Evolutionary conservation across 139 green algal genomes (phyloP).

Genomic region (Chlamydomonas eustigma): DNA sequence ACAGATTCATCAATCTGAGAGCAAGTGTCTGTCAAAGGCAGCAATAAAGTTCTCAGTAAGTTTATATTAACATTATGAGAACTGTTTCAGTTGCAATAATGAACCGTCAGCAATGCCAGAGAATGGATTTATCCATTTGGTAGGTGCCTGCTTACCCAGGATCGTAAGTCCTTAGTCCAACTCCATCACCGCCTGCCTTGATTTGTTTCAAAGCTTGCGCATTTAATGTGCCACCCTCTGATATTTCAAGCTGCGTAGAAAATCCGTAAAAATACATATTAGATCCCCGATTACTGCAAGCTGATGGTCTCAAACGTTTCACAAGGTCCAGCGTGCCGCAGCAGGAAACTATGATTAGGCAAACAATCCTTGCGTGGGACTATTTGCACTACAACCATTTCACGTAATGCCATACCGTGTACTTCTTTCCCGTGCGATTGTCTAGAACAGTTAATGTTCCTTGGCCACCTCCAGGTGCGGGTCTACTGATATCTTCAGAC

Average conservation of each 20-base stretch:
- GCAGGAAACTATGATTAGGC: not conserved
- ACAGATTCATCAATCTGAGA: too few relatives aligned
- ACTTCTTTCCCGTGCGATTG: constrained; percentile 85
- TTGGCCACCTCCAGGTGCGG: constrained; percentile 45
- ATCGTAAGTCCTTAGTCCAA: constrained; percentile 81
- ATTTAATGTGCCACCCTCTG: constrained; percentile 77
- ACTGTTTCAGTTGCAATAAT: not conserved
- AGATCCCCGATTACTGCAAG: not conserved
- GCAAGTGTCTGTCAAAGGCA: too few relatives aligned
- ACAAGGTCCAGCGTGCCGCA: not conserved
- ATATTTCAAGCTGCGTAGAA: constrained; percentile 65
- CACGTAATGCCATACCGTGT: constrained; percentile 54
- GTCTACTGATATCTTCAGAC: constrained; percentile 23
- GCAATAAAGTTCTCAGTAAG: too few relatives aligned
- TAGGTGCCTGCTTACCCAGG: constrained; percentile 53
- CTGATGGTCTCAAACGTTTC: not conserved
- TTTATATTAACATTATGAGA: too few relatives aligned
- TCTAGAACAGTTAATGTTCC: constrained; percentile 81
- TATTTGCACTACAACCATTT: constrained; percentile 1
- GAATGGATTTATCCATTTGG: too few relatives aligned
- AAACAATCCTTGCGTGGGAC: not conserved
- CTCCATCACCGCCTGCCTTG: constrained; percentile 80
- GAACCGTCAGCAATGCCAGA: too few relatives aligned
- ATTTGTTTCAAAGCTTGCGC: constrained; percentile 89
- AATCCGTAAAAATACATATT: not conserved